Evolutionary conservation across 2,329 filamentous ascomycete species (phyloP).

Genomic region (Claviceps citrina): DNA sequence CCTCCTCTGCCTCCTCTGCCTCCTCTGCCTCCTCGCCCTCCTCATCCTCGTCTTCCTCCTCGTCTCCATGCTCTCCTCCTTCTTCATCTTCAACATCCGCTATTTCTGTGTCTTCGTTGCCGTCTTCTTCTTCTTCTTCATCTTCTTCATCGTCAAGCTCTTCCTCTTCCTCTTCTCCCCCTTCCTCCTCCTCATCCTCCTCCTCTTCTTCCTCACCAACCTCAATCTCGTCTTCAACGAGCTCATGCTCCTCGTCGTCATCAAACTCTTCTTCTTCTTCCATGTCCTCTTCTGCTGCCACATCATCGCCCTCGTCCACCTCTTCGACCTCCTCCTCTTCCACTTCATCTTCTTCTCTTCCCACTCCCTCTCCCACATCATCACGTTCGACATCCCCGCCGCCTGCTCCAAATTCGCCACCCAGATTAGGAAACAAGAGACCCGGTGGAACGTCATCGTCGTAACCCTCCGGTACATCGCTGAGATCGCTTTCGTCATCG

Average conservation of each 20-base stretch:
- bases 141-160: constrained; percentile 9
- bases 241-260: constrained; percentile 5
- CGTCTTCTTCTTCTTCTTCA: constrained; percentile 10
- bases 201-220: constrained; percentile 8
- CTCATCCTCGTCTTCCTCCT: constrained; percentile 8
- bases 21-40: constrained; percentile 5
- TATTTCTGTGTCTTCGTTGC: constrained; percentile 9
- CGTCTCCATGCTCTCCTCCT: constrained; percentile 7
- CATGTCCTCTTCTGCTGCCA: background rate
- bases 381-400: constrained; percentile 23
- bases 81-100: constrained; percentile 7
- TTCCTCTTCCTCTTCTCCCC: constrained; percentile 6
- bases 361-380: constrained; percentile 9
- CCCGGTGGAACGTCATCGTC: constrained; percentile 40
- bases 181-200: constrained; percentile 3
- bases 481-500: constrained; percentile 55
- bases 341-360: constrained; percentile 16
- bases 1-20: constrained; percentile 6
- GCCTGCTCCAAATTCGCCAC: constrained; percentile 16
- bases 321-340: constrained; percentile 11
- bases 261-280: constrained; percentile 7
- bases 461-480: constrained; percentile 44
- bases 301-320: constrained; percentile 10
- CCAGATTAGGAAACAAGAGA: constrained; percentile 37
- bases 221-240: constrained; percentile 6